Evolutionary conservation across 768 basidiomycete genomes (phyloP).

Genomic region (Kwoniella sp.): DNA sequence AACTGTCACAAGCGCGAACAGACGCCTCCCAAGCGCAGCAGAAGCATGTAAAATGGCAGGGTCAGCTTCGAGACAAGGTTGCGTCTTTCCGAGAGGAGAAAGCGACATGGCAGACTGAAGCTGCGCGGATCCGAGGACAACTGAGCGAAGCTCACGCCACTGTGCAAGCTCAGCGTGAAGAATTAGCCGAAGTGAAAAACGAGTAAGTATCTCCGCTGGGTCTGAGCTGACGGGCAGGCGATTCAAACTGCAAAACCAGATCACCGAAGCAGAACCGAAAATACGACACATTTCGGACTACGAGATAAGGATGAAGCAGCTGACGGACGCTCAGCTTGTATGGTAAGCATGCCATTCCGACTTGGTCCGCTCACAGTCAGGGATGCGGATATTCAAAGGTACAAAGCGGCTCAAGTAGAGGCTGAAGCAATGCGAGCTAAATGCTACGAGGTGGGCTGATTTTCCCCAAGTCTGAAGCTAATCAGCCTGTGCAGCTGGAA

Average conservation of each 20-base stretch:
- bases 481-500: constrained; percentile 1
- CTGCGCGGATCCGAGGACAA: constrained; percentile 62
- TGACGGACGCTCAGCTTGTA: constrained; percentile 67
- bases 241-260: constrained; percentile 67
- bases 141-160: constrained; percentile 55
- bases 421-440: constrained; percentile 15
- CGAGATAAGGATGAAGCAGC: constrained; percentile 78
- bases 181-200: constrained; percentile 46
- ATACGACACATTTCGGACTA: constrained; percentile 76
- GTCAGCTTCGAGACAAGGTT: constrained; percentile 71
- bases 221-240: constrained; percentile 53
- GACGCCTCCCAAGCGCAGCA: constrained; percentile 69
- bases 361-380: constrained; percentile 4
- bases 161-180: constrained; percentile 41
- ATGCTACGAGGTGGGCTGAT: constrained; percentile 30
- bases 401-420: constrained; percentile 23
- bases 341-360: constrained; percentile 58
- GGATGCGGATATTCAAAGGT: constrained; percentile 29
- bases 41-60: constrained; percentile 79
- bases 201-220: constrained; percentile 36
- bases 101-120: constrained; percentile 68
- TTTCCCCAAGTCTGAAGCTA: not conserved
- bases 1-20: constrained; percentile 67
- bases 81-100: constrained; percentile 73
- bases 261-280: constrained; percentile 74